Evolutionary conservation across 164 flowering plant species (phyloP).

Genomic region (Annona squamosa): DNA sequence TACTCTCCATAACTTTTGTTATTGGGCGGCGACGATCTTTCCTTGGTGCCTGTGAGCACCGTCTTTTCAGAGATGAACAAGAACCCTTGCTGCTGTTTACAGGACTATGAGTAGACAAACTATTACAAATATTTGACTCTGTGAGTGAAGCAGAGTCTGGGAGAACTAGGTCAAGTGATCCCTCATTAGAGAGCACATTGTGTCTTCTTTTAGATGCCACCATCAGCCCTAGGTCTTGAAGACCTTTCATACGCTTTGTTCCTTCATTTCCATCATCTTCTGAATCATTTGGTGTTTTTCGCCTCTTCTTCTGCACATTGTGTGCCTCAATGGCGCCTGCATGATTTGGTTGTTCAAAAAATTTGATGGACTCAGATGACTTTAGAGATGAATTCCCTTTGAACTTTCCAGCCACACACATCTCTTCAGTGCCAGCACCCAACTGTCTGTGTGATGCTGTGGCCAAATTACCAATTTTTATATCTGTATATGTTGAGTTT

Average conservation of each 20-base stretch:
- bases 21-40: conserved; percentile 51
- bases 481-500: conserved; percentile 16
- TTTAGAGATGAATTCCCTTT: conserved; percentile 43
- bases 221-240: conserved; percentile 62
- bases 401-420: conserved; percentile 20
- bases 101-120: conserved; percentile 26
- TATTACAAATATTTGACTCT: conserved; percentile 23
- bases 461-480: conserved; percentile 13
- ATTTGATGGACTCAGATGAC: conserved; percentile 51
- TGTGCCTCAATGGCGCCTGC: conserved; percentile 23
- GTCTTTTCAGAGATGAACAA: conserved; percentile 40
- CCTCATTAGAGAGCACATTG: conserved; percentile 20
- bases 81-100: conserved; percentile 29
- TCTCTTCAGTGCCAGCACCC: conserved; percentile 23
- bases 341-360: conserved; percentile 52
- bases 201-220: conserved; percentile 24
- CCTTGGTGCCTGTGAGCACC: conserved; percentile 44
- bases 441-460: conserved; percentile 23
- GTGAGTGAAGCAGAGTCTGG: conserved; percentile 21
- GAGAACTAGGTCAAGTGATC: conserved; percentile 24
- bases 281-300: conserved; percentile 71
- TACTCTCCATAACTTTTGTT: conserved; percentile 34
- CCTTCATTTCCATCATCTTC: conserved; percentile 88
- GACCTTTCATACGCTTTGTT: conserved; percentile 78
- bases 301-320: conserved; percentile 33